Conservation (phyloP, 768 basidiomycete species). For the Tricholoma furcatifolium region DNA sequence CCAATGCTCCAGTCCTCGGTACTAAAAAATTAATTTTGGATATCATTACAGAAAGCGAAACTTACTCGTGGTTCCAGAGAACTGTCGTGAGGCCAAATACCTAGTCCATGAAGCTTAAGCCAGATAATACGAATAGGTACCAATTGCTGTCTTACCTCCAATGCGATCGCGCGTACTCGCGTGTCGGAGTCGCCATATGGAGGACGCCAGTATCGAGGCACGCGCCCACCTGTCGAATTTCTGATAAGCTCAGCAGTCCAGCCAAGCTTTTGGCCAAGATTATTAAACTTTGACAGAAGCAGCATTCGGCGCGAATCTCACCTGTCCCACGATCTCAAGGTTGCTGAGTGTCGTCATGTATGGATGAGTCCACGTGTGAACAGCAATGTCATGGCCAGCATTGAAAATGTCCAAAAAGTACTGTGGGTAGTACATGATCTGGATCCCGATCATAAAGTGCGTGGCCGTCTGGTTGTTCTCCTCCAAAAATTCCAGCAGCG, state of each 20-base stretch:
- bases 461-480: conserved; percentile 70
- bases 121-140: not conserved
- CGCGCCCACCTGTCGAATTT: conserved; percentile 75
- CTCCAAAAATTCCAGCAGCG: conserved; percentile 65
- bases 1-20: conserved; percentile 76
- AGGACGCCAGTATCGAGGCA: conserved; percentile 79
- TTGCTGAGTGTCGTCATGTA: conserved; percentile 81
- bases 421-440: conserved; percentile 60
- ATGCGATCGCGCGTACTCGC: conserved; percentile 82
- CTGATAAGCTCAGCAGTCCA: conserved; percentile 81
- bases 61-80: conserved; percentile 89
- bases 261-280: conserved; percentile 49
- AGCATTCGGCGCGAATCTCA: conserved; percentile 15
- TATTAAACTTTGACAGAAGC: not conserved
- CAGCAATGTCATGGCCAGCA: conserved; percentile 44
- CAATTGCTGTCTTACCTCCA: conserved; percentile 46
- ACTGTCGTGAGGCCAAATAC: conserved; percentile 81
- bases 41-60: not conserved
- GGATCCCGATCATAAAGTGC: conserved; percentile 87
- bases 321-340: conserved; percentile 64
- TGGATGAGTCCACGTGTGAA: conserved; percentile 72
- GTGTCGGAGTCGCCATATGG: conserved; percentile 85
- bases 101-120: conserved; percentile 16
- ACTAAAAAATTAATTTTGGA: conserved; percentile 30
- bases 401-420: conserved; percentile 55